Conservation (phyloP, 768 basidiomycete species). For the Cyclocybe cylindracea region DNA sequence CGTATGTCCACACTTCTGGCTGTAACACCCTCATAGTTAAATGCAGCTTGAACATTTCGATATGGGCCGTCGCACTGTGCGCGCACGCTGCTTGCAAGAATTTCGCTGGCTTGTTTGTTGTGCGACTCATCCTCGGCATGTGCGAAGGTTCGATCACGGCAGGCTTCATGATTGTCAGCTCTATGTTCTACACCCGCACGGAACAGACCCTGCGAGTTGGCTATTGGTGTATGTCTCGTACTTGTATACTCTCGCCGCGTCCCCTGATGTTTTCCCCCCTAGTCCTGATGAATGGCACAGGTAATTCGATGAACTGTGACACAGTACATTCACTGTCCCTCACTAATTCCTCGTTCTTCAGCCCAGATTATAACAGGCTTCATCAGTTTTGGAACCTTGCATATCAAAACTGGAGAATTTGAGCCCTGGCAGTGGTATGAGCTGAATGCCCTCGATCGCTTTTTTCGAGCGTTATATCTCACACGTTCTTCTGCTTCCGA, state of each 20-base stretch:
- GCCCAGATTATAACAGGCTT: conserved; percentile 75
- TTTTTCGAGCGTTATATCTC: neutral
- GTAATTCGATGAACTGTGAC: conserved; percentile 27
- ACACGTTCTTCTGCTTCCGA: neutral
- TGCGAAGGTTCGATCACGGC: conserved; percentile 76
- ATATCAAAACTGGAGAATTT: conserved; percentile 56
- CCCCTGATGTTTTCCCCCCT: neutral
- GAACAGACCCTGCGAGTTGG: conserved; percentile 73
- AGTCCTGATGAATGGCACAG: conserved; percentile 77
- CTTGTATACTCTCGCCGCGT: neutral
- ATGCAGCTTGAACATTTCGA: conserved; percentile 59
- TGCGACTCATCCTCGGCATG: conserved; percentile 66
- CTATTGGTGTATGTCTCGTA: conserved; percentile 67
- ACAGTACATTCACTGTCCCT: neutral
- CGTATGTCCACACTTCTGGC: conserved; percentile 1
- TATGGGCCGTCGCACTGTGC: conserved; percentile 64
- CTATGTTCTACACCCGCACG: conserved; percentile 76
- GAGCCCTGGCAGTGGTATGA: conserved; percentile 74
- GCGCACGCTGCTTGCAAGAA: conserved; percentile 71
- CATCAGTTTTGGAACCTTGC: conserved; percentile 63
- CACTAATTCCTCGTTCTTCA: conserved; percentile 19
- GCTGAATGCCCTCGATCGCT: neutral
- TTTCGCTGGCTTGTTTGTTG: conserved; percentile 64
- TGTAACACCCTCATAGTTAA: neutral
- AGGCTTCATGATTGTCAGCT: conserved; percentile 74